Evolutionary conservation across 140 eudicot genomes (phyloP).

Genomic region (Bidens hawaiensis): DNA sequence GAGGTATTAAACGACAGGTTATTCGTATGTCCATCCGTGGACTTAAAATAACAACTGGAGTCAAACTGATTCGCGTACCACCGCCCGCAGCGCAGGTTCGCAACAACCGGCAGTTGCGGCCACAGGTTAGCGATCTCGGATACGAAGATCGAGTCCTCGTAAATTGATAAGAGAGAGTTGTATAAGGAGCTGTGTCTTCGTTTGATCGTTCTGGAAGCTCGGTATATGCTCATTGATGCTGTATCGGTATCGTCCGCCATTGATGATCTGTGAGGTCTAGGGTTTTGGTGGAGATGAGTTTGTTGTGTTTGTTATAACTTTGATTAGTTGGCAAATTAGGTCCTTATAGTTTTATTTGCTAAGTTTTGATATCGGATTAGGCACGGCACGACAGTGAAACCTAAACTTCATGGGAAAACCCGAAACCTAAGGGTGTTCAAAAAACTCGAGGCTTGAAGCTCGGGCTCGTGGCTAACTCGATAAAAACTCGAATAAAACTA

Average conservation of each 20-base stretch:
- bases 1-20: constrained; percentile 83
- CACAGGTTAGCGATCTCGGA: constrained; percentile 79
- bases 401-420: no score
- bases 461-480: no score
- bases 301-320: background rate
- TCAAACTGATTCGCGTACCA: constrained; percentile 72
- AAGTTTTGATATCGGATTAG: no score
- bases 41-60: constrained; percentile 80
- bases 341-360: background rate
- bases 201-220: constrained; percentile 48
- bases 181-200: constrained; percentile 52
- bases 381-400: no score
- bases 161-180: constrained; percentile 75
- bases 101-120: constrained; percentile 85
- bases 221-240: constrained; percentile 12
- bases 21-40: constrained; percentile 90
- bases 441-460: no score
- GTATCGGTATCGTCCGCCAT: constrained; percentile 8
- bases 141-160: constrained; percentile 84
- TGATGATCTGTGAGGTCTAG: background rate
- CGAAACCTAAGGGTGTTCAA: no score
- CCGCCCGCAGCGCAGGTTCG: constrained; percentile 87
- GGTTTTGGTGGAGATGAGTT: constrained; percentile 1
- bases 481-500: no score
- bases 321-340: background rate